phyloP scores from a whole-genome alignment of 768 basidiomycete species.

The Exidia glandulosa region DNA sequence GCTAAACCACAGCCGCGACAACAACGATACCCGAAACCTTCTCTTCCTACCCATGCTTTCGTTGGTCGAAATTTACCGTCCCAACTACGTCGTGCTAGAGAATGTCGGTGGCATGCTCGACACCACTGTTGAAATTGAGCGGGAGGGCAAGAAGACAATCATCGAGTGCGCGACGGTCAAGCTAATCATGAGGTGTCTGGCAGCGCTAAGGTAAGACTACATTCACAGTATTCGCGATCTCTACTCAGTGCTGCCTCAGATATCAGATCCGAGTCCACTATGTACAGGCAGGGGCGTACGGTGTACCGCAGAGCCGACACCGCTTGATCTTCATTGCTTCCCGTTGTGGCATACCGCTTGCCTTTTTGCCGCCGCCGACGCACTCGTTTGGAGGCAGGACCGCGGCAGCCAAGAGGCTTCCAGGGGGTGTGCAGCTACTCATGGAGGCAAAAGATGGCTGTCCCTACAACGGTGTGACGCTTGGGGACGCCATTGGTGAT shows the following conservation, averaged over 20 bases:
- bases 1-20: background rate
- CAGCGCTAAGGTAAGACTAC: constrained; percentile 46
- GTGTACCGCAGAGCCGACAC: constrained; percentile 55
- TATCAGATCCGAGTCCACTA: constrained; percentile 61
- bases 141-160: constrained; percentile 22
- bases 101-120: constrained; percentile 57
- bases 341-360: background rate
- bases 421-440: constrained; percentile 22
- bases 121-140: constrained; percentile 18
- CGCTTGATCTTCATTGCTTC: constrained; percentile 45
- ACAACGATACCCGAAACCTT: constrained; percentile 34
- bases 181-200: constrained; percentile 47
- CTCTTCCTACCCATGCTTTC: constrained; percentile 62
- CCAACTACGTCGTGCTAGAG: constrained; percentile 56
- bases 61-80: constrained; percentile 54
- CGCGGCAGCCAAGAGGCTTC: background rate
- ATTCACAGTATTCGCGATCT: constrained; percentile 1
- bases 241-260: constrained; percentile 19
- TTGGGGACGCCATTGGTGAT: constrained; percentile 58
- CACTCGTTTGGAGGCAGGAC: background rate
- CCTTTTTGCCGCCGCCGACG: background rate
- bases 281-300: constrained; percentile 56
- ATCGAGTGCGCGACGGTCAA: constrained; percentile 52
- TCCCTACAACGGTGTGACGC: constrained; percentile 45
- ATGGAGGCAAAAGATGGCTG: constrained; percentile 33